Base-by-base conservation (phyloP, 768 basidiomycete species). In the Candolleomyces efflorescens region DNA sequence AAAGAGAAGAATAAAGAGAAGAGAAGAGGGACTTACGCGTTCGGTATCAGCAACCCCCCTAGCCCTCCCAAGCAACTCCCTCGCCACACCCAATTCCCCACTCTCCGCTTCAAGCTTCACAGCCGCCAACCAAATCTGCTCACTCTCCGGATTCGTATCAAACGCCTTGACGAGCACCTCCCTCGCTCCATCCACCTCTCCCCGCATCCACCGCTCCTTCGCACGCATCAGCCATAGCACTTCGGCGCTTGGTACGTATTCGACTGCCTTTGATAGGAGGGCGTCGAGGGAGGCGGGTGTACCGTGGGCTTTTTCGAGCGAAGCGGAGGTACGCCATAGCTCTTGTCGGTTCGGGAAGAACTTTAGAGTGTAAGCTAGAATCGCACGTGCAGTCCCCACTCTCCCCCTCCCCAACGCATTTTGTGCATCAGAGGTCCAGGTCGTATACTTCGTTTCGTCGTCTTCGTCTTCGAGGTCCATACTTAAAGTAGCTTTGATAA, bases 191-290 rank as follows among this genome's bases (percentile, higher is more conserved):
- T 87, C 84, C 13, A 98, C 92, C 65, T 98, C 92, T 6, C 91
- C 92, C 23, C 75, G 76, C 15, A 93, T 68, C 96, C 96, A 99
- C 69, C 93, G 92, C 75, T 98, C 96, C 73, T 99, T 99, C 3
- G 96, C 97, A 52, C 88, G 83, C 94, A 98, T 98, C 32, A 98
- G 81, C 97, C 97, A 98, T 5, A 99, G 77, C 0, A 94, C 90
- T 70, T 98, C 96, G 1, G 94, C 95, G 63, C 94, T 92, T 0
- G 96, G 97, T 64, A 94, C 96, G 67, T 94, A 87, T 55, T 89
- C 80, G 23, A 95, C 93, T 0, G 96, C 94, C 32, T 88, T 83
- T 46, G 77, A 78, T 44, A 98, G 82, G 3, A 98, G 83, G 0
- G 86, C 86, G 66, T 94, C 86, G 26, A 97, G 79, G 43, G 88